phyloP scores from a whole-genome alignment of 805 yeast genomes.

The Metschnikowia baotianmanensis region DNA sequence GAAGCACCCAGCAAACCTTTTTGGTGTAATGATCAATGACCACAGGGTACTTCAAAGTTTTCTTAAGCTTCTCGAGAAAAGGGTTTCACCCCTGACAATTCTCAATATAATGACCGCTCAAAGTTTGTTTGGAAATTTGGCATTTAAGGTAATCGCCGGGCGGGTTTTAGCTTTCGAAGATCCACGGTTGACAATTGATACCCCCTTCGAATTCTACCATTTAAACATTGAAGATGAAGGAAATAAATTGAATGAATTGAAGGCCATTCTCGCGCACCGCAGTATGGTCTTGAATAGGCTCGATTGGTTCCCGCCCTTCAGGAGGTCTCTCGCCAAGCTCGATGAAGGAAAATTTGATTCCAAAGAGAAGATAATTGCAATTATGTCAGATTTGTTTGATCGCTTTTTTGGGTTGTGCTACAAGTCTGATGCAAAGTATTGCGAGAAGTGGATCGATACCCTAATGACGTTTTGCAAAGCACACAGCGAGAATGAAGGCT shows the following conservation, averaged over 20 bases:
- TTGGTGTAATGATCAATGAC: constrained; percentile 11
- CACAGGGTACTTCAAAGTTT: constrained; percentile 7
- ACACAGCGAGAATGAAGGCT: neutral
- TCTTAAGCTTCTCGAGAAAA: too few relatives aligned
- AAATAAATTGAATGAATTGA: constrained; percentile 8
- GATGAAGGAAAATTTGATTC: constrained; percentile 3
- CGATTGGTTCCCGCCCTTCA: constrained; percentile 12
- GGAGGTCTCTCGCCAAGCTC: constrained; percentile 8
- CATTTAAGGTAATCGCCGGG: constrained; percentile 10
- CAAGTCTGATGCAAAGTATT: constrained; percentile 11
- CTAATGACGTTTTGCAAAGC: constrained; percentile 9
- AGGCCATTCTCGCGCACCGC: constrained; percentile 15
- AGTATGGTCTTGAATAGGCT: constrained; percentile 14
- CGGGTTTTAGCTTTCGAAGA: constrained; percentile 3
- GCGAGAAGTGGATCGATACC: constrained; percentile 13
- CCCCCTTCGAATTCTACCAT: constrained; percentile 13
- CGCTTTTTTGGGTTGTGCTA: constrained; percentile 17
- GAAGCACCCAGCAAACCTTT: constrained; percentile 10
- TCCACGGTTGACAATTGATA: constrained; percentile 6
- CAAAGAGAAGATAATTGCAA: constrained; percentile 4
- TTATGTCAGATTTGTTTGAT: constrained; percentile 14
- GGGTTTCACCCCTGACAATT: constrained; percentile 1
- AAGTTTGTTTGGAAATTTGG: constrained; percentile 8
- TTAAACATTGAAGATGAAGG: neutral
- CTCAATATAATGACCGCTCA: constrained; percentile 13